Evolutionary conservation across 805 yeast species (phyloP).

Genomic region (Nakazawaea holstii): DNA sequence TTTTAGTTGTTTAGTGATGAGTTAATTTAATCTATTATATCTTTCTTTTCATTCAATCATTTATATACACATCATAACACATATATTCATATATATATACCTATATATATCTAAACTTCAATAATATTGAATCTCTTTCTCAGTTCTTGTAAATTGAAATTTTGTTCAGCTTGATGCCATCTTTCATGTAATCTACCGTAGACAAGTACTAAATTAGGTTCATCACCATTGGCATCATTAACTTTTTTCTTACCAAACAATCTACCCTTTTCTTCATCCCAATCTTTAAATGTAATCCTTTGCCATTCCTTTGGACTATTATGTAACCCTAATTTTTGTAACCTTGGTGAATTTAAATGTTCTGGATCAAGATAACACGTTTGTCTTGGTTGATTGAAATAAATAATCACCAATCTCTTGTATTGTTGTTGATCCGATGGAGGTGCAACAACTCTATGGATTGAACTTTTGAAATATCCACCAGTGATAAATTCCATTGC

Average conservation of each 20-base stretch:
- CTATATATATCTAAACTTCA: neutral
- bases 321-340: constrained; percentile 28
- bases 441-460: constrained; percentile 44
- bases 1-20: constrained; percentile 39
- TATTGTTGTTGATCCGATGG: constrained; percentile 33
- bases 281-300: constrained; percentile 31
- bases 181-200: constrained; percentile 37
- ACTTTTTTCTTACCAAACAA: constrained; percentile 36
- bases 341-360: constrained; percentile 30
- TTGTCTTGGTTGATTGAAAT: constrained; percentile 35
- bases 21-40: neutral
- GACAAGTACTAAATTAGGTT: constrained; percentile 31
- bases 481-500: no score
- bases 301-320: constrained; percentile 28
- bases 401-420: constrained; percentile 34
- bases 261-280: constrained; percentile 43
- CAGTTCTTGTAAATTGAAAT: neutral
- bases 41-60: neutral
- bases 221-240: constrained; percentile 29
- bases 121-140: neutral
- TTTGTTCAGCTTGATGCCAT: constrained; percentile 30
- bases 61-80: neutral
- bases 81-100: no score
- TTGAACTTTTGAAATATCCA: constrained; percentile 39
- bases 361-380: constrained; percentile 36